A percentile compares a stretch with the other conserved stretches of the same genome.
Conservation (phyloP, 352 stramenopile species). For the Halophytophthora polymorphica region DNA sequence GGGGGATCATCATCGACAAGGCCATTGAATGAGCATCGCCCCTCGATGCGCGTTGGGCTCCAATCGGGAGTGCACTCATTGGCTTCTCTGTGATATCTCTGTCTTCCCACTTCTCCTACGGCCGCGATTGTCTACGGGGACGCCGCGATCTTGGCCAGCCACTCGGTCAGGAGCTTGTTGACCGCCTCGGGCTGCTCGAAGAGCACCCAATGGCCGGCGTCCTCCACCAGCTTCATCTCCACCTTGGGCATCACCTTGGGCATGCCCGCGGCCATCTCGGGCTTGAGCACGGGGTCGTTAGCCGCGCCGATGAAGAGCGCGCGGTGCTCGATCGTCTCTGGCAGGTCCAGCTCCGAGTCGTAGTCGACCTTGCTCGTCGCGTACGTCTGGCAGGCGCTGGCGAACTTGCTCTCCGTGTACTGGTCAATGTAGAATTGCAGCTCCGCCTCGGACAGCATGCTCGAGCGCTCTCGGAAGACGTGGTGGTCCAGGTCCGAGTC, state of each 20-base stretch:
- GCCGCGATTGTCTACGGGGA: too few species aligned
- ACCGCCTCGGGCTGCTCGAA: constrained; percentile 37
- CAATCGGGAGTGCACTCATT: too few species aligned
- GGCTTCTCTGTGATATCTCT: too few species aligned
- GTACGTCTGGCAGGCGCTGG: constrained; percentile 35
- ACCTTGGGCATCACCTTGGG: constrained; percentile 36
- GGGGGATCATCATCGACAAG: too few species aligned
- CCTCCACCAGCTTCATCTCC: constrained; percentile 31
- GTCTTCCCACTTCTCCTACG: background rate
- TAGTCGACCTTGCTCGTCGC: constrained; percentile 40
- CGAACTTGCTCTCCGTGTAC: constrained; percentile 39
- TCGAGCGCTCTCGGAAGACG: constrained; percentile 30
- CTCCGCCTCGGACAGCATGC: constrained; percentile 37
- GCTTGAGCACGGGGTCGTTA: constrained; percentile 43
- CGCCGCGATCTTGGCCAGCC: constrained; percentile 20
- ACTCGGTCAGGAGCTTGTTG: constrained; percentile 31
- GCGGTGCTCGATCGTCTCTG: constrained; percentile 28
- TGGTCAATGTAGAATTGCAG: constrained; percentile 40
- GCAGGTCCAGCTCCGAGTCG: constrained; percentile 33
- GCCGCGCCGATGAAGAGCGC: constrained; percentile 40
- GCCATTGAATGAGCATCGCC: too few species aligned
- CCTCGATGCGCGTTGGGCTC: too few species aligned
- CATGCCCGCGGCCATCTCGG: constrained; percentile 41
- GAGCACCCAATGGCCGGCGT: constrained; percentile 38
- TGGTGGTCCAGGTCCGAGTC: constrained; percentile 24